Evolutionary conservation across 805 yeast genomes (phyloP).

Genomic region (Candida hungchunana): DNA sequence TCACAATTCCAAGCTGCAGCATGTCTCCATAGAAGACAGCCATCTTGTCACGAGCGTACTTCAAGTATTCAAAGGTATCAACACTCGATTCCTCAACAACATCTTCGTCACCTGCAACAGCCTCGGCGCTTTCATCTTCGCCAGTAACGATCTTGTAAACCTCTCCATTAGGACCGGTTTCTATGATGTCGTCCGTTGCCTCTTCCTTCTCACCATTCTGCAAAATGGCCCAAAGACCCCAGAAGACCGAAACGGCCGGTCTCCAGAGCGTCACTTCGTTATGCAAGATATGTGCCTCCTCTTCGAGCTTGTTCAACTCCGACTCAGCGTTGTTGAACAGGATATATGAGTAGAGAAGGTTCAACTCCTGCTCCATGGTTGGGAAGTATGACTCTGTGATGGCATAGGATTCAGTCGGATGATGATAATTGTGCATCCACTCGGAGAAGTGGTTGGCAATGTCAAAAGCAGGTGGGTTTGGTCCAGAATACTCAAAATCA

Average conservation of each 20-base stretch:
- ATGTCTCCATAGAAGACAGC: slow-evolving; percentile 73
- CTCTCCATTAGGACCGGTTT: slow-evolving; percentile 55
- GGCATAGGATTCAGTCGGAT: slow-evolving; percentile 38
- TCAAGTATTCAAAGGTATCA: slow-evolving; percentile 75
- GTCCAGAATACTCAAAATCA: slow-evolving; percentile 94
- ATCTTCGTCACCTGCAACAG: slow-evolving; percentile 21
- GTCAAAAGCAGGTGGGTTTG: slow-evolving; percentile 85
- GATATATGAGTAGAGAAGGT: slow-evolving; percentile 66
- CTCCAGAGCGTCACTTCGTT: slow-evolving; percentile 76
- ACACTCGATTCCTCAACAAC: slow-evolving; percentile 27
- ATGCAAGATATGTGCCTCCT: slow-evolving; percentile 46
- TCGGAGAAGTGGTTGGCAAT: slow-evolving; percentile 91
- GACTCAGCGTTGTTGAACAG: slow-evolving; percentile 13
- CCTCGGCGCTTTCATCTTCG: slow-evolving; percentile 24
- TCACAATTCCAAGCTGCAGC: slow-evolving; percentile 51
- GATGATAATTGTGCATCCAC: slow-evolving; percentile 94
- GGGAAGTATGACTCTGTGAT: slow-evolving; percentile 62
- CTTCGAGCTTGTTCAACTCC: slow-evolving; percentile 33
- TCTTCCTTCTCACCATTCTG: slow-evolving; percentile 49
- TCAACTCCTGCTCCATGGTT: slow-evolving; percentile 57
- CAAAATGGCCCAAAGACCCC: slow-evolving; percentile 92
- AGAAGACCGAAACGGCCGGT: slow-evolving; percentile 68
- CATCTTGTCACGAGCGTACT: slow-evolving; percentile 72
- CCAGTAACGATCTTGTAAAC: slow-evolving; percentile 34
- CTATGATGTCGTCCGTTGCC: slow-evolving; percentile 28